phyloP scores from a whole-genome alignment of 352 stramenopile genomes.

The Aphanomyces astaci region DNA sequence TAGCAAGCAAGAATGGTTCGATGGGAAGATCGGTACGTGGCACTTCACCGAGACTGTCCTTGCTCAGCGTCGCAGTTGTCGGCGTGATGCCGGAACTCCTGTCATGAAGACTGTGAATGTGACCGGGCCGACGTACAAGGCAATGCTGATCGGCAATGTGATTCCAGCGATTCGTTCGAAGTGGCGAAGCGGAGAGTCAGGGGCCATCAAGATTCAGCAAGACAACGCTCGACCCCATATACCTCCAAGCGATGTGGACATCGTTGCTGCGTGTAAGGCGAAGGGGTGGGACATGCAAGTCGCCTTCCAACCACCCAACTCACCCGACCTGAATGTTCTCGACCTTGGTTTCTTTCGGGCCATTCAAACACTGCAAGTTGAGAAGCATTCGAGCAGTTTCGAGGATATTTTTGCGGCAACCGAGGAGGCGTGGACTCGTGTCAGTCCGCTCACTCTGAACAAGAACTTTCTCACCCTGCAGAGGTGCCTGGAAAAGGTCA shows the following conservation, averaged over 20 bases:
- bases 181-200: conserved; percentile 12
- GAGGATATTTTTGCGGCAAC: neutral
- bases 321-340: conserved; percentile 29
- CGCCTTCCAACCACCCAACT: conserved; percentile 27
- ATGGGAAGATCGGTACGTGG: too few species aligned
- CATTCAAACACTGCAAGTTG: conserved; percentile 24
- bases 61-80: neutral
- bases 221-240: conserved; percentile 28
- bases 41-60: too few species aligned
- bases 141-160: neutral
- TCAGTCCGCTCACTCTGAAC: neutral
- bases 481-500: neutral
- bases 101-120: neutral
- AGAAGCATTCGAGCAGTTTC: neutral
- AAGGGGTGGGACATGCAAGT: conserved; percentile 28
- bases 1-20: too few species aligned
- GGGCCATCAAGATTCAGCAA: too few species aligned
- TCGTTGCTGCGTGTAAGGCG: neutral
- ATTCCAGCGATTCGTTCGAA: neutral
- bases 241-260: conserved; percentile 21
- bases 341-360: conserved; percentile 30
- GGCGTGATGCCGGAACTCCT: neutral
- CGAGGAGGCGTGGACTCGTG: neutral
- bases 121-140: neutral
- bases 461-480: neutral